Evolutionary conservation across 2,329 filamentous ascomycete species (phyloP).

Genomic region (Microsporum ferrugineum): DNA sequence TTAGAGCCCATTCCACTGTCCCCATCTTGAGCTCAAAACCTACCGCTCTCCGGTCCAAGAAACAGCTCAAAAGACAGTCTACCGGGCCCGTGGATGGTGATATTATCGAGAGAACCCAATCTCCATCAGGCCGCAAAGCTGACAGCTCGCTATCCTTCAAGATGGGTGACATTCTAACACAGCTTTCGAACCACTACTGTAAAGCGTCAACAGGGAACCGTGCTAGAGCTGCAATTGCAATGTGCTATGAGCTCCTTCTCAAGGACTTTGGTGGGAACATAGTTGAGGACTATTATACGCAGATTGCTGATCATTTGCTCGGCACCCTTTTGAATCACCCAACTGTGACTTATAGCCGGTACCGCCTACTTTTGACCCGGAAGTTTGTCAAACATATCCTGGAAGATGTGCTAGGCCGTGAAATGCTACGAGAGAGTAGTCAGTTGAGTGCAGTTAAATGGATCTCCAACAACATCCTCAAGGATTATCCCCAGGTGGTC

Average conservation of each 20-base stretch:
- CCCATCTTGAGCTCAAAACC: constrained; percentile 42
- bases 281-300: constrained; percentile 72
- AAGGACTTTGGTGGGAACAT: constrained; percentile 66
- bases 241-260: constrained; percentile 77
- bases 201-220: constrained; percentile 67
- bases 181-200: constrained; percentile 70
- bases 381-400: constrained; percentile 75
- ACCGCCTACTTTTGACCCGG: constrained; percentile 72
- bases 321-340: constrained; percentile 66
- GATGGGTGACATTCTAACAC: constrained; percentile 64
- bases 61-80: constrained; percentile 53
- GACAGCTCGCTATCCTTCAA: constrained; percentile 61
- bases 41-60: constrained; percentile 59
- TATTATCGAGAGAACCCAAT: constrained; percentile 59
- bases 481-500: constrained; percentile 83
- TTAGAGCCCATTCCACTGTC: constrained; percentile 64
- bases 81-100: constrained; percentile 49
- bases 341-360: constrained; percentile 70
- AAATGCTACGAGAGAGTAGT: constrained; percentile 78
- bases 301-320: constrained; percentile 70
- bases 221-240: constrained; percentile 67
- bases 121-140: constrained; percentile 39
- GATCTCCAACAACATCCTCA: constrained; percentile 77
- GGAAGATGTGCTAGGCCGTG: constrained; percentile 68
- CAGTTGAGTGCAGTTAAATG: constrained; percentile 71